Conservation (phyloP, 2,329 filamentous ascomycete genomes). For the Pestalotiopsis sp. region DNA sequence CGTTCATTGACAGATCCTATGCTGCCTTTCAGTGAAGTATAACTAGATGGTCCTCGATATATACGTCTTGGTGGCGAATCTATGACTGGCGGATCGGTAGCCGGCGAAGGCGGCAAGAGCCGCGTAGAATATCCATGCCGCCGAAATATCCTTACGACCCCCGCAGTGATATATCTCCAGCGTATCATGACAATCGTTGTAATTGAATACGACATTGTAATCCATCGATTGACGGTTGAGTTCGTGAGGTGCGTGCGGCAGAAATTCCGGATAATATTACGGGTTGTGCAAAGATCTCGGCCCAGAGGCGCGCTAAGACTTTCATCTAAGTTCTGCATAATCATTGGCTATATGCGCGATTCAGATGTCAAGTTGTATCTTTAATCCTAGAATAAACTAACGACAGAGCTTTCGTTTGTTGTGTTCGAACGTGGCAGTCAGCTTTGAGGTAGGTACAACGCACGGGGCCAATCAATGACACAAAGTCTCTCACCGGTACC, state of each 20-base stretch:
- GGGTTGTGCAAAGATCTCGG: neutral
- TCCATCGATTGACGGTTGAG: neutral
- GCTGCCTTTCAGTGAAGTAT: neutral
- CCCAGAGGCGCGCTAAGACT: neutral
- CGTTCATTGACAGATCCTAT: neutral
- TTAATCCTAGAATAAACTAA: neutral
- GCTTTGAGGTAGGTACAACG: too few species aligned
- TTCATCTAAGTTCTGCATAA: neutral
- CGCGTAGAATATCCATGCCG: neutral
- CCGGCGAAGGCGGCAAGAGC: neutral
- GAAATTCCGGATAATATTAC: neutral
- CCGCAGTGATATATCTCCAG: neutral
- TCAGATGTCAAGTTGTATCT: neutral
- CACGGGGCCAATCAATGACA: too few species aligned
- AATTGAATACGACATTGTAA: neutral
- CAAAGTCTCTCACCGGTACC: too few species aligned
- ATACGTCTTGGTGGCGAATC: neutral
- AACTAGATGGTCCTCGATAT: neutral
- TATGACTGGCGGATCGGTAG: neutral
- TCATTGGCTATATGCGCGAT: neutral
- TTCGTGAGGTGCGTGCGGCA: neutral
- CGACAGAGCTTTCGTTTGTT: too few species aligned
- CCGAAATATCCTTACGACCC: neutral
- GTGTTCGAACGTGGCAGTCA: too few species aligned
- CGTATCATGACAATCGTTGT: neutral